Evolutionary conservation across 2,329 filamentous ascomycete genomes (phyloP), one percentile per base, ranked within the genome.

Genomic region (Xylaria sp.): DNA sequence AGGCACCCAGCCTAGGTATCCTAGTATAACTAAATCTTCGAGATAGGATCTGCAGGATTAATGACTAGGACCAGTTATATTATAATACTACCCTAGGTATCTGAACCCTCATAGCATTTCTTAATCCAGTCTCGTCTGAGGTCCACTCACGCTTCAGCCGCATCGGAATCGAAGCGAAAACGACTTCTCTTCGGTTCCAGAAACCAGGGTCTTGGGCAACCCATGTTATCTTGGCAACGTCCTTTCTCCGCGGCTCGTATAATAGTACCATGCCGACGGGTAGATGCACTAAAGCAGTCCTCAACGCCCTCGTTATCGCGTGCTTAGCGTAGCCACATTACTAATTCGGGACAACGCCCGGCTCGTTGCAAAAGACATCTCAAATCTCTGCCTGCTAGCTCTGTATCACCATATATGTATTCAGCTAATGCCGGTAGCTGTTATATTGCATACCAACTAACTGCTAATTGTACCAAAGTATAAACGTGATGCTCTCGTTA

Each of bases 181-280:
- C 6, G 9, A 27, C 29, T 7, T 49, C 51, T 39, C 22, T 39
- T 33, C 25, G 20, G 27, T 36, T 58, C 45, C 45, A 57, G 44
- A 50, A 17, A n/a, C 6, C 22, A 56, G 22, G 47, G 31, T 44
- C n/a, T 42, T n/a, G n/a, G n/a, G n/a, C n/a, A n/a, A n/a, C n/a
- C n/a, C n/a, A n/a, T n/a, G n/a, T n/a, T 38, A 13, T 42, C 61
- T 64, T 64, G 54, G 54, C 47, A 39, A 27, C 15, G 38, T 22
- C 31, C 13, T 38, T 45, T 59, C 49, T 64, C 55, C 55, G 54
- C 55, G 55, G 55, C 17, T 25, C 15, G 7, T 17, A 47, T 11
- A 15, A n/a, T 38, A 38, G 27, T 20, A 50, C 27, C 5, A 25
- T 53, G 38, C 31, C 31, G 31, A 53, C 31, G 31, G 31, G 31